phyloP scores from a whole-genome alignment of 352 stramenopile genomes.

The Hyaloperonospora brassicae region DNA sequence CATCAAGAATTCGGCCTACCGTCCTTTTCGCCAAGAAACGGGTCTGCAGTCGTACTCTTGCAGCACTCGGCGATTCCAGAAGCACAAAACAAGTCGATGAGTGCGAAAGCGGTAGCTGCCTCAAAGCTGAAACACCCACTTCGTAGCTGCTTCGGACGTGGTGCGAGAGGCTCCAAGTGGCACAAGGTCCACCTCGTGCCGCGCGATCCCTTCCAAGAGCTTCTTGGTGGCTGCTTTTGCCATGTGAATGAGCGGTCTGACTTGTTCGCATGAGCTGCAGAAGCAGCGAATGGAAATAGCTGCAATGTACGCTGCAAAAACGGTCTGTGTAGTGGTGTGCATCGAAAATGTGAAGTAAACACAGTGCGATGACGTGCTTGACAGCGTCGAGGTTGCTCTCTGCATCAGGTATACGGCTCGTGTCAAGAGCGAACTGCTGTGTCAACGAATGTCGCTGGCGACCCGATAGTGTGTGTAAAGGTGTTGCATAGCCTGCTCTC shows the following conservation, averaged over 20 bases:
- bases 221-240: conserved; percentile 70
- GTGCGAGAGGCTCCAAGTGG: conserved; percentile 69
- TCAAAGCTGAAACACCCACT: conserved; percentile 30
- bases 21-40: conserved; percentile 73
- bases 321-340: too few relatives aligned
- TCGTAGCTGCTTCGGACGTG: conserved; percentile 71
- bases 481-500: too few relatives aligned
- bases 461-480: too few relatives aligned
- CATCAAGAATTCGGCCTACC: conserved; percentile 60
- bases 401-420: too few relatives aligned
- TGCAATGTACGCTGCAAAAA: too few relatives aligned
- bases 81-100: conserved; percentile 2
- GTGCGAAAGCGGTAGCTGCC: background rate
- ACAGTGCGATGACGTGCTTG: too few relatives aligned
- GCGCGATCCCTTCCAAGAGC: conserved; percentile 68
- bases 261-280: background rate
- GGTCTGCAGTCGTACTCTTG: conserved; percentile 56
- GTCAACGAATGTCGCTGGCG: too few relatives aligned
- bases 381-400: too few relatives aligned
- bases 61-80: conserved; percentile 65
- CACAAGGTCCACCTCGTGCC: conserved; percentile 72
- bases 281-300: too few relatives aligned
- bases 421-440: too few relatives aligned
- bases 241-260: conserved; percentile 16
- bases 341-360: too few relatives aligned